Conservation (phyloP, 2,329 filamentous ascomycete genomes). For the Ophiostoma sp. region DNA sequence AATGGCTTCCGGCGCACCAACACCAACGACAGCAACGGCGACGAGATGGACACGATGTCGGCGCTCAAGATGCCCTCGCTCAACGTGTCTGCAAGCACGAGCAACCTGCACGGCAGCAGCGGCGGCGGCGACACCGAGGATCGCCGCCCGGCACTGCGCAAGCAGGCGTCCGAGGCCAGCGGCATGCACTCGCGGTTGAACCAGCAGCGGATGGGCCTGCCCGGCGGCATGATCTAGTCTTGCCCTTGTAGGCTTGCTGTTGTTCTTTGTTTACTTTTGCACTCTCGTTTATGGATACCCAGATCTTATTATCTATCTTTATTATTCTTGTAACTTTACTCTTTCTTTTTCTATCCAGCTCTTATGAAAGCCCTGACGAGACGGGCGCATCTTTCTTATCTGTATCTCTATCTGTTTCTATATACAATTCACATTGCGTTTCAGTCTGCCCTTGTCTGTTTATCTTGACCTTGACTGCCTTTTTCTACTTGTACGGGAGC, state of each 20-base stretch:
- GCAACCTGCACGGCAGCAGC: constrained; percentile 22
- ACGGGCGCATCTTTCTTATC: too few relatives aligned
- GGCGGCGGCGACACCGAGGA: constrained; percentile 36
- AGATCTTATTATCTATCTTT: constrained; percentile 6
- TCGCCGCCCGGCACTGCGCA: constrained; percentile 39
- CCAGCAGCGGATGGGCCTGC: constrained; percentile 31
- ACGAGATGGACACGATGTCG: constrained; percentile 30
- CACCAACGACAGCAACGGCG: constrained; percentile 27
- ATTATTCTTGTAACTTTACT: constrained; percentile 16
- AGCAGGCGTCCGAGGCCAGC: constrained; percentile 40
- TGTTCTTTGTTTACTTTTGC: neutral
- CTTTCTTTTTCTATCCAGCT: neutral
- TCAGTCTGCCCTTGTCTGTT: too few relatives aligned
- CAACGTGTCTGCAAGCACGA: constrained; percentile 22
- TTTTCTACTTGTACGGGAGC: too few relatives aligned
- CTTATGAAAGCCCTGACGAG: neutral
- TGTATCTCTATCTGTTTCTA: too few relatives aligned
- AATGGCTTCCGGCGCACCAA: constrained; percentile 33
- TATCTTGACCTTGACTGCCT: too few relatives aligned
- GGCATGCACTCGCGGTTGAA: constrained; percentile 23
- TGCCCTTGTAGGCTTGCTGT: neutral
- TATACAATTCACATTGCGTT: too few relatives aligned
- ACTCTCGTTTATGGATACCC: constrained; percentile 7
- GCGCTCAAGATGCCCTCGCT: constrained; percentile 32
- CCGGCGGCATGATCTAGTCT: constrained; percentile 34